Percentiles rank a stretch among this genome's conserved stretches.
Conservation (phyloP, 768 basidiomycete species). For the Lactifluus piperatus region DNA sequence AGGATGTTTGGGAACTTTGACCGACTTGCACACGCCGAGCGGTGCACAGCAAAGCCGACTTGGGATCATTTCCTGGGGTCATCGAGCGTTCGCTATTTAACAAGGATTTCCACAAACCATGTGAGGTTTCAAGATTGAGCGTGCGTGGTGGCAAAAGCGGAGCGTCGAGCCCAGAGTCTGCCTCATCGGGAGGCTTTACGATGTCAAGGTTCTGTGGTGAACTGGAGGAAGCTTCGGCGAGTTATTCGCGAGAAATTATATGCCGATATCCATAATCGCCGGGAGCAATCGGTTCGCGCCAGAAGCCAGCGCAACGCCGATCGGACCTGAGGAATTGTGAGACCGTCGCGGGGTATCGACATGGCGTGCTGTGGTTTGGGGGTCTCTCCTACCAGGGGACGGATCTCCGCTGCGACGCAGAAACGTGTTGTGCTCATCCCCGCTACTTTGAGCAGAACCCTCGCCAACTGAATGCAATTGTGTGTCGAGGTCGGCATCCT, state of each 20-base stretch:
- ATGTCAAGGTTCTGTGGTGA: background rate
- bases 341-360: constrained; percentile 3
- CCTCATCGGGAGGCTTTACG: constrained; percentile 1
- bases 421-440: constrained; percentile 63
- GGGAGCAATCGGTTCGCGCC: background rate
- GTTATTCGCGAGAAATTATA: constrained; percentile 12
- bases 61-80: constrained; percentile 24
- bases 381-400: background rate
- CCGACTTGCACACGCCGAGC: constrained; percentile 38
- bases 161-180: constrained; percentile 4
- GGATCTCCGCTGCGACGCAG: constrained; percentile 31
- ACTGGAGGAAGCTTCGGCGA: background rate
- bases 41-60: constrained; percentile 39
- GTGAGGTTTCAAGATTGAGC: constrained; percentile 1
- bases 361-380: constrained; percentile 10
- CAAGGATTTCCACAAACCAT: constrained; percentile 11
- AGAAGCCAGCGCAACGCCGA: constrained; percentile 8
- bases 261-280: background rate
- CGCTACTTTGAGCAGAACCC: constrained; percentile 59
- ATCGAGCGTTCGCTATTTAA: constrained; percentile 28
- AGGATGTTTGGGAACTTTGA: constrained; percentile 15
- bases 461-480: constrained; percentile 37
- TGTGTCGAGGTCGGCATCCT: constrained; percentile 17
- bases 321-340: background rate
- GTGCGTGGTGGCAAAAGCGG: constrained; percentile 17